Conservation (phyloP, 2,329 filamentous ascomycete species). For the Dactylellina sp. region DNA sequence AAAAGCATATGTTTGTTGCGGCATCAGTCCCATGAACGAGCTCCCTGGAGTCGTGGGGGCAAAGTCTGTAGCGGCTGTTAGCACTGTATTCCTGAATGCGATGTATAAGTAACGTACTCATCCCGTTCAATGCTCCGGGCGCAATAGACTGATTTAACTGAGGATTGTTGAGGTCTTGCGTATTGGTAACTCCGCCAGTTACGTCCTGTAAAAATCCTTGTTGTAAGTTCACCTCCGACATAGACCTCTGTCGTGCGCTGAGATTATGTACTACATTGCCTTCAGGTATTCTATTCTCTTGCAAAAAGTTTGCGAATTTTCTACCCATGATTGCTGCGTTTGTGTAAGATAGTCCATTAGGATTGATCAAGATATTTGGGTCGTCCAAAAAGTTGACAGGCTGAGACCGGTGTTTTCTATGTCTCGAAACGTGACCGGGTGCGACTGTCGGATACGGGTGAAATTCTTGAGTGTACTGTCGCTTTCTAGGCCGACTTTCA, state of each 20-base stretch:
- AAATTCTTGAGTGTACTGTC: slow-evolving; percentile 50
- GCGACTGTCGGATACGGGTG: slow-evolving; percentile 43
- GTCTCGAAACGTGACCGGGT: slow-evolving; percentile 45
- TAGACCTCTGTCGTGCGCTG: slow-evolving; percentile 45
- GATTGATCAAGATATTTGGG: slow-evolving; percentile 46
- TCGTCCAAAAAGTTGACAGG: slow-evolving; percentile 55
- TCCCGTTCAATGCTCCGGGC: slow-evolving; percentile 47
- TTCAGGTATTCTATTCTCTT: slow-evolving; percentile 55
- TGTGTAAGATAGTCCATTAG: slow-evolving; percentile 38
- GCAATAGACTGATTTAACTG: slow-evolving; percentile 45
- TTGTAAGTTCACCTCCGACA: slow-evolving; percentile 52
- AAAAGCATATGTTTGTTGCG: slow-evolving; percentile 41
- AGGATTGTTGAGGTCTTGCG: slow-evolving; percentile 44
- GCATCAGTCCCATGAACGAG: slow-evolving; percentile 42
- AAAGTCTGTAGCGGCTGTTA: slow-evolving; percentile 38
- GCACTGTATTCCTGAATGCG: not conserved
- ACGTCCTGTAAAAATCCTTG: slow-evolving; percentile 55
- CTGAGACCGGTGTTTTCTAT: slow-evolving; percentile 52
- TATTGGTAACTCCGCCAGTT: slow-evolving; percentile 48
- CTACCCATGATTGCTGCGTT: slow-evolving; percentile 50
- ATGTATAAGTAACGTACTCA: slow-evolving; percentile 34
- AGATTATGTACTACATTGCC: slow-evolving; percentile 45
- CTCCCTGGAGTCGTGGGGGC: slow-evolving; percentile 50
- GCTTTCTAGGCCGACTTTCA: slow-evolving; percentile 46
- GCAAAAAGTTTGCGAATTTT: slow-evolving; percentile 51